Base-by-base conservation (phyloP, 495 filamentous ascomycete genomes). In the Aspergillus kassunensis region DNA sequence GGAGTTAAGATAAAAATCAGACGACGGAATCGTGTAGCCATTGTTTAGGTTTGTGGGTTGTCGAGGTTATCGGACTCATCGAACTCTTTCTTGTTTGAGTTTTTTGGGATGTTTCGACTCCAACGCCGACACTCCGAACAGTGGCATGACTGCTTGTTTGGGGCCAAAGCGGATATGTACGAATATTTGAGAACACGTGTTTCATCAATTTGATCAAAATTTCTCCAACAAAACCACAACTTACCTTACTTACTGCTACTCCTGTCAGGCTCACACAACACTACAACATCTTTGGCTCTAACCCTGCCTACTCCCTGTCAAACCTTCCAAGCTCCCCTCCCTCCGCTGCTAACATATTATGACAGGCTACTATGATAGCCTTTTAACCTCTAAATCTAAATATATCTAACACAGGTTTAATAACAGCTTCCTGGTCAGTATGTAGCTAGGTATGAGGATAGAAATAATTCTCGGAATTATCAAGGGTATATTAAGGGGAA, bases 361-460 rank as follows among this genome's bases (percentile, higher is more conserved):
- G 6, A 82, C 86, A n/a, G 92, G 93, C 43, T 97, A 97, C 70
- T 84, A 91, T 51, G 89, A 92, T 54, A 93, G 93, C 51, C 82
- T 97, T 54, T 74, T 86, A 3, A 59, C 63, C 3, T 86, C 85
- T 16, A 97, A 96, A 66, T 70, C 74, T 12, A 57, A 74, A 42
- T 80, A 78, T 53, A 78, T 95, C 11, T 93, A 97, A 62, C 66
- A 68, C 16, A 91, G 93, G 6, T 97, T 97, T 62, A 92, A 97
- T 64, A 86, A 90, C 48, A 91, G 90, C 0, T 97, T 87, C 53
- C 65, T 75, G 1, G 74, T 96, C 2, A 92, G 92, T 27, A 90
- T 88, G 3, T 77, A 82, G 21, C 66, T 96, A 24, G 92, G 92
- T 2, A 70, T 86, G 58, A 74, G 78, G 0, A 84, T 82, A 0